Evolutionary conservation across 108 stramenopile species (phyloP).

Genomic region (Cyclotella atomus): DNA sequence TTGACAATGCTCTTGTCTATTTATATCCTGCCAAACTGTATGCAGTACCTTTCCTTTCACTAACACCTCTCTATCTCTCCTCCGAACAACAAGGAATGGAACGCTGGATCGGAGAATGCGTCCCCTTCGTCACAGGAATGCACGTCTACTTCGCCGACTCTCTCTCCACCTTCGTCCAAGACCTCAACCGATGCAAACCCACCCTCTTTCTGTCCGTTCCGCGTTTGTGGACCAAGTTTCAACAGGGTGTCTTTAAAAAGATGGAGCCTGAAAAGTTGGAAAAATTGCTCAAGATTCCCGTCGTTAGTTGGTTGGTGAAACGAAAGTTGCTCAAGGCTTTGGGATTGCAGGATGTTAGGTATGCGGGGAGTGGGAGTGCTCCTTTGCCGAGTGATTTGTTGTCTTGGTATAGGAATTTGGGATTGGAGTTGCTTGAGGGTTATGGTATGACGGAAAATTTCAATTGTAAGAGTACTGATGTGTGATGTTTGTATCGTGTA

Average conservation of each 20-base stretch:
- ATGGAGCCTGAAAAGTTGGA: constrained; percentile 67
- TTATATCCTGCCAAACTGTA: no score
- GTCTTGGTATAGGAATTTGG: constrained; percentile 69
- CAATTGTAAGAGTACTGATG: constrained; percentile 58
- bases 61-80: no score
- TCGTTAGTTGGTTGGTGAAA: constrained; percentile 64
- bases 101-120: constrained; percentile 78
- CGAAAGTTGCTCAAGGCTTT: constrained; percentile 76
- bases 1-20: no score
- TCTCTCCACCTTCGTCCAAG: constrained; percentile 69
- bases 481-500: no score
- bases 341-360: constrained; percentile 66
- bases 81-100: no score
- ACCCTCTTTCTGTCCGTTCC: constrained; percentile 80
- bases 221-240: constrained; percentile 86
- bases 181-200: constrained; percentile 71
- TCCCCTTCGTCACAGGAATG: constrained; percentile 58
- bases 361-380: constrained; percentile 77
- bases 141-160: constrained; percentile 74
- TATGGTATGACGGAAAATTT: constrained; percentile 90
- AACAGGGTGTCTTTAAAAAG: constrained; percentile 74
- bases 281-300: constrained; percentile 63
- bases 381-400: constrained; percentile 68
- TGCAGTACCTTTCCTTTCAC: no score
- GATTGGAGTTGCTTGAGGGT: constrained; percentile 76